Conservation (phyloP, 768 basidiomycete genomes). For the Gloeophyllum trabeum region DNA sequence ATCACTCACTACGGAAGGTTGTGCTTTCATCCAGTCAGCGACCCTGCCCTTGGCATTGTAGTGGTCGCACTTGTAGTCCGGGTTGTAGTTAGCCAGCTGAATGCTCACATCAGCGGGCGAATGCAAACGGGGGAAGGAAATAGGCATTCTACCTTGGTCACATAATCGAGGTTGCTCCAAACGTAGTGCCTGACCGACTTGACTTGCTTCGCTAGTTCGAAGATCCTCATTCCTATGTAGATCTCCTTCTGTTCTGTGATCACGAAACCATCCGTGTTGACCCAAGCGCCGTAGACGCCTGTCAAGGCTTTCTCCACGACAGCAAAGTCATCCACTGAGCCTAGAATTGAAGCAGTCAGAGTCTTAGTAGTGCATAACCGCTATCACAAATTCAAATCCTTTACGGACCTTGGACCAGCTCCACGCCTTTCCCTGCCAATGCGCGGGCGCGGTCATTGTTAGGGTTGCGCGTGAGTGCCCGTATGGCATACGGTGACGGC, state of each 20-base stretch:
- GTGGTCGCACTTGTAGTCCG: slow-evolving; percentile 24
- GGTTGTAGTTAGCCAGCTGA: slow-evolving; percentile 8
- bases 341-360: slow-evolving; percentile 6
- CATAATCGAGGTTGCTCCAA: slow-evolving; percentile 28
- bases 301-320: slow-evolving; percentile 19
- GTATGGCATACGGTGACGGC: slow-evolving; percentile 27
- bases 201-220: slow-evolving; percentile 22
- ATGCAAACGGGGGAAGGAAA: slow-evolving; percentile 6
- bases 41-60: slow-evolving; percentile 28
- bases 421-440: slow-evolving; percentile 21
- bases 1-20: slow-evolving; percentile 20
- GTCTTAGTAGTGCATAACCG: neutral
- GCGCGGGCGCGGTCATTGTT: slow-evolving; percentile 19
- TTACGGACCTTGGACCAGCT: slow-evolving; percentile 20
- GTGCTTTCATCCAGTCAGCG: slow-evolving; percentile 22
- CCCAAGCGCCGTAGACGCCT: slow-evolving; percentile 22
- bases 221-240: slow-evolving; percentile 25
- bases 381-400: no score
- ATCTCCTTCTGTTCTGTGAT: slow-evolving; percentile 27
- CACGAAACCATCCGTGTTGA: slow-evolving; percentile 21
- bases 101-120: neutral
- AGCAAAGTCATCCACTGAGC: slow-evolving; percentile 19
- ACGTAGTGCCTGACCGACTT: slow-evolving; percentile 23
- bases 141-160: slow-evolving; percentile 20
- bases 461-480: slow-evolving; percentile 25